phyloP scores from a whole-genome alignment of 2,329 filamentous ascomycete species.

The Penicillium sp. region DNA sequence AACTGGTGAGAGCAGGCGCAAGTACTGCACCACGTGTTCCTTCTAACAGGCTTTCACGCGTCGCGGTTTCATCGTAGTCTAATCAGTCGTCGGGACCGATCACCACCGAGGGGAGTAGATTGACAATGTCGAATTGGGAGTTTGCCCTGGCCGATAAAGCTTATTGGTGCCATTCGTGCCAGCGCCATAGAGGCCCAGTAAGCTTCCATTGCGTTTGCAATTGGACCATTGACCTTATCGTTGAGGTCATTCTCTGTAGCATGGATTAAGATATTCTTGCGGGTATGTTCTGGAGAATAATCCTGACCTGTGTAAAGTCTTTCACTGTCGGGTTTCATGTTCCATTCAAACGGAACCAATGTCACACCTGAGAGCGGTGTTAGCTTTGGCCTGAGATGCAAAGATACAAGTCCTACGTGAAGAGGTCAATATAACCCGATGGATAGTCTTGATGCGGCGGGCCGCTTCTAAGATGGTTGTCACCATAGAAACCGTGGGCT shows the following conservation, averaged over 20 bases:
- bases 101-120: neutral
- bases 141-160: slow-evolving; percentile 11
- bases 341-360: slow-evolving; percentile 22
- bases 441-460: neutral
- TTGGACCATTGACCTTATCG: neutral
- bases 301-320: slow-evolving; percentile 8
- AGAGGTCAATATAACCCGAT: neutral
- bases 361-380: slow-evolving; percentile 13
- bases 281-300: neutral
- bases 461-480: slow-evolving; percentile 7
- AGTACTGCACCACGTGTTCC: neutral
- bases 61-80: neutral
- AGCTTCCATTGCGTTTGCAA: slow-evolving; percentile 24
- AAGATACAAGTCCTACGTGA: neutral
- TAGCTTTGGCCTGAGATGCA: neutral
- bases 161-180: slow-evolving; percentile 23
- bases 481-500: slow-evolving; percentile 4
- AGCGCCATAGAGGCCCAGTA: slow-evolving; percentile 32
- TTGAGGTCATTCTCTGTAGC: neutral
- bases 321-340: slow-evolving; percentile 12
- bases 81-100: neutral
- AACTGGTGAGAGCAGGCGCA: neutral
- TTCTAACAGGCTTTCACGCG: neutral
- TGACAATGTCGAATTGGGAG: neutral
- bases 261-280: neutral